Evolutionary conservation across 768 basidiomycete species (phyloP).

Genomic region (Panus rudis): DNA sequence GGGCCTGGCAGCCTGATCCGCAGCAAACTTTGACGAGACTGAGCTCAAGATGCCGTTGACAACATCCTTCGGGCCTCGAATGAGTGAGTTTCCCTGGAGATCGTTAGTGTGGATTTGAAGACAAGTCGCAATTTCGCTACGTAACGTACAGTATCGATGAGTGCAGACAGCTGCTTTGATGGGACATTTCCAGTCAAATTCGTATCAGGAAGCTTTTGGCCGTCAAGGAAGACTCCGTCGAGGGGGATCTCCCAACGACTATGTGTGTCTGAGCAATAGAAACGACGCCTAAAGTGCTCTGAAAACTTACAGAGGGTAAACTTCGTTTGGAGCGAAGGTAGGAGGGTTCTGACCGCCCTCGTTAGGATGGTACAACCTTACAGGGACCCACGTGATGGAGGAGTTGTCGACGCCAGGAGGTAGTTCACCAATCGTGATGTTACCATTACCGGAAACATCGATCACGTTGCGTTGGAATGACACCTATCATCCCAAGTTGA

Average conservation of each 20-base stretch:
- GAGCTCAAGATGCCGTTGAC: slow-evolving; percentile 36
- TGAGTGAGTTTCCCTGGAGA: slow-evolving; percentile 63
- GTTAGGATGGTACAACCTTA: slow-evolving; percentile 45
- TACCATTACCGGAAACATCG: slow-evolving; percentile 54
- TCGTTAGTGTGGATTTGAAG: not conserved
- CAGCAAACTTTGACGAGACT: slow-evolving; percentile 30
- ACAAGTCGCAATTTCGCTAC: not conserved
- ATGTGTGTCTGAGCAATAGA: slow-evolving; percentile 5
- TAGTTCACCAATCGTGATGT: slow-evolving; percentile 61
- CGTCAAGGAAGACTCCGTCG: slow-evolving; percentile 70
- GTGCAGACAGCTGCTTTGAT: slow-evolving; percentile 41
- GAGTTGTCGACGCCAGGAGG: slow-evolving; percentile 43
- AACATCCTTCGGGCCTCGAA: slow-evolving; percentile 68
- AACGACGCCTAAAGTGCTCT: not conserved
- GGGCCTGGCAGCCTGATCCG: slow-evolving; percentile 11
- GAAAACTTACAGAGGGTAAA: slow-evolving; percentile 27
- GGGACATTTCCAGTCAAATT: slow-evolving; percentile 38
- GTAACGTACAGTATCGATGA: slow-evolving; percentile 63
- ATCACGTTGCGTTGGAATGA: slow-evolving; percentile 64
- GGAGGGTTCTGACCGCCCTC: slow-evolving; percentile 55
- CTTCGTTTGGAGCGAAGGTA: slow-evolving; percentile 53
- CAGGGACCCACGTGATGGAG: slow-evolving; percentile 59
- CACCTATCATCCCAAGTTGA: slow-evolving; percentile 23
- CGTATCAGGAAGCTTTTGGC: slow-evolving; percentile 43
- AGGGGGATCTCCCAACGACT: slow-evolving; percentile 60